Conservation (phyloP, 768 basidiomycete genomes). For the Tulasnella sp. region DNA sequence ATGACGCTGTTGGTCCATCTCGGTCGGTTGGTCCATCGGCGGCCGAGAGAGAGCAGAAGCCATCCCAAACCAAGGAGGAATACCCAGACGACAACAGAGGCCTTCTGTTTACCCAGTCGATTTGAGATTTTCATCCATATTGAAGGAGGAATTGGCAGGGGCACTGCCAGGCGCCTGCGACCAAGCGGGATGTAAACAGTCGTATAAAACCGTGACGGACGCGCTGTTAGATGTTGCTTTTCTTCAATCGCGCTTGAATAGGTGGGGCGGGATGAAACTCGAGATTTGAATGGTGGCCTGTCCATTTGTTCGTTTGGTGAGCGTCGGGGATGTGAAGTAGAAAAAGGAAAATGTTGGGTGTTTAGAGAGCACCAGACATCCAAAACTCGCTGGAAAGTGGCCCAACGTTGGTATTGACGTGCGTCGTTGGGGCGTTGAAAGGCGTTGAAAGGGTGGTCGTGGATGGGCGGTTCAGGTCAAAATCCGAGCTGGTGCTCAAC, state of each 20-base stretch:
- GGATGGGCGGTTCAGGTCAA: slow-evolving; percentile 2
- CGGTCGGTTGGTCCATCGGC: neutral
- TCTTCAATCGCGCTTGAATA: slow-evolving; percentile 31
- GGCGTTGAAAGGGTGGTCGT: neutral
- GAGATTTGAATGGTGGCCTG: slow-evolving; percentile 28
- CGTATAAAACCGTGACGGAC: slow-evolving; percentile 44
- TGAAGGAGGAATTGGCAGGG: slow-evolving; percentile 58
- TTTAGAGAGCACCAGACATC: slow-evolving; percentile 5
- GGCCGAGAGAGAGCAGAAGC: slow-evolving; percentile 41
- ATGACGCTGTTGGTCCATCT: slow-evolving; percentile 27
- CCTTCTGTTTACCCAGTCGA: slow-evolving; percentile 58
- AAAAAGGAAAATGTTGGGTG: neutral
- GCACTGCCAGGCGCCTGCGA: slow-evolving; percentile 52
- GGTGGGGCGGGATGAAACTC: slow-evolving; percentile 31
- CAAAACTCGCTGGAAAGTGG: neutral
- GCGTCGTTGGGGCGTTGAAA: neutral
- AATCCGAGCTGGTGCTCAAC: slow-evolving; percentile 7
- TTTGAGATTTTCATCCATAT: slow-evolving; percentile 54
- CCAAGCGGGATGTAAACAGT: slow-evolving; percentile 57
- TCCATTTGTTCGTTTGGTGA: slow-evolving; percentile 11
- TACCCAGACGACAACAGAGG: slow-evolving; percentile 50
- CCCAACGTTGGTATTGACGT: neutral
- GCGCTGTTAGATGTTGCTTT: slow-evolving; percentile 43
- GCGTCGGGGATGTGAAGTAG: neutral
- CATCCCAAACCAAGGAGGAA: slow-evolving; percentile 49